These are phyloP conservation scores for Leptographium flavum DNA, from an alignment of 2,329 filamentous ascomycete genomes.

Conservation along the genomic window DNA sequence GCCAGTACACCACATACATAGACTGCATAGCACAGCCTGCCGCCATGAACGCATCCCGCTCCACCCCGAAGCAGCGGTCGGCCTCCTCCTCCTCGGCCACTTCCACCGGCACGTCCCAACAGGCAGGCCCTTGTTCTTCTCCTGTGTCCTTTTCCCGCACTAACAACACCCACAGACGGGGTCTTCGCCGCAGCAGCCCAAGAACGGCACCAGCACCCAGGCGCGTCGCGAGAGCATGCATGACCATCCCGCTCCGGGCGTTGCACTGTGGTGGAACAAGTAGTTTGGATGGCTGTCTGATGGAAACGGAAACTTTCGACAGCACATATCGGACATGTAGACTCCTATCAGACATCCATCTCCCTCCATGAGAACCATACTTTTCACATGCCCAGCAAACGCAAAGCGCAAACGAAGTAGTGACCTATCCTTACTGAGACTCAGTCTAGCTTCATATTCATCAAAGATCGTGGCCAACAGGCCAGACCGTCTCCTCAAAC, in stretches of 20 bases:
- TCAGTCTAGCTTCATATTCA: too few species aligned
- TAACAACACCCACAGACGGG: conserved; percentile 23
- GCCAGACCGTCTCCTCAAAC: not conserved
- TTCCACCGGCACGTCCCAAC: conserved; percentile 7
- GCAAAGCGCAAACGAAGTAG: too few species aligned
- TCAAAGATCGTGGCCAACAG: not conserved
- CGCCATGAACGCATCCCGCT: conserved; percentile 9
- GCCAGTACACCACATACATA: too few species aligned
- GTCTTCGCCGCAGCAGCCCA: conserved; percentile 35
- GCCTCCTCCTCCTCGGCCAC: conserved; percentile 16
- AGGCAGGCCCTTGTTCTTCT: not conserved
- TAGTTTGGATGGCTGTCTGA: too few species aligned
- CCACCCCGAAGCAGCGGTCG: conserved; percentile 12
- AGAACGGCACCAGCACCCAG: conserved; percentile 26
- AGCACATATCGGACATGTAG: too few species aligned
- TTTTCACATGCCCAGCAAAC: too few species aligned
- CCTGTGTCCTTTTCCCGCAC: not conserved
- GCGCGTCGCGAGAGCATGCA: conserved; percentile 40
- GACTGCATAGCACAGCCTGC: too few species aligned
- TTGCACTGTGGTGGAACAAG: conserved; percentile 40
- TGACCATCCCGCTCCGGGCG: conserved; percentile 38
- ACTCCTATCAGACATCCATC: too few species aligned
- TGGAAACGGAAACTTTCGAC: too few species aligned
- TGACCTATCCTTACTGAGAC: too few species aligned
- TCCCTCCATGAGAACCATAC: too few species aligned